phyloP scores from a whole-genome alignment of 352 stramenopile species.

The Phytophthora meadii region DNA sequence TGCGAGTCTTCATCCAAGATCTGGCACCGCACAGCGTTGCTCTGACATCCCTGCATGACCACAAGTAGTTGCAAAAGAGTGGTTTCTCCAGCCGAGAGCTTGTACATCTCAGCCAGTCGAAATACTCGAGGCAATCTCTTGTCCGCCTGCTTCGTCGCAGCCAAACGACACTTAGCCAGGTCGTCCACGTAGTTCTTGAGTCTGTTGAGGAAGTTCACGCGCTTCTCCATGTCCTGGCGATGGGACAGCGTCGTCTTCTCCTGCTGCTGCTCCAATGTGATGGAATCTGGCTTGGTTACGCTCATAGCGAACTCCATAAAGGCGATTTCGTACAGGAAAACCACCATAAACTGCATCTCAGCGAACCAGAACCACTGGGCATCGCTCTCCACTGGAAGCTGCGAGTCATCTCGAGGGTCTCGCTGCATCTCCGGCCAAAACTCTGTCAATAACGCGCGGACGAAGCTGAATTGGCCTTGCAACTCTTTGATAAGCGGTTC shows the following conservation, averaged over 20 bases:
- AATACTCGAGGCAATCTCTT: constrained; percentile 68
- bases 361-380: constrained; percentile 85
- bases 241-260: constrained; percentile 69
- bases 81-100: constrained; percentile 73
- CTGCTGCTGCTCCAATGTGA: constrained; percentile 40
- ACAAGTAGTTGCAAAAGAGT: constrained; percentile 85
- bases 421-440: constrained; percentile 74
- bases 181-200: constrained; percentile 71
- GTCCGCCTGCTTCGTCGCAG: constrained; percentile 44
- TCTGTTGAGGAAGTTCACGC: constrained; percentile 67
- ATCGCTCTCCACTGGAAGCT: constrained; percentile 53
- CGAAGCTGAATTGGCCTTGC: constrained; percentile 54
- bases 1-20: constrained; percentile 87
- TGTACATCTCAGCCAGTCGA: constrained; percentile 79
- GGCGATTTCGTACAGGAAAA: constrained; percentile 87
- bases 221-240: constrained; percentile 80
- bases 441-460: constrained; percentile 72
- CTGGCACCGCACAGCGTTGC: constrained; percentile 83
- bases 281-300: constrained; percentile 81
- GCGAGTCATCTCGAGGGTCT: constrained; percentile 44
- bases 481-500: constrained; percentile 35
- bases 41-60: constrained; percentile 85
- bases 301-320: constrained; percentile 89
- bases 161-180: constrained; percentile 59
- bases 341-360: constrained; percentile 82